These are phyloP conservation scores for Bruguiera parviflora DNA, from an alignment of 345 rosid genomes.

Conservation along the genomic window DNA sequence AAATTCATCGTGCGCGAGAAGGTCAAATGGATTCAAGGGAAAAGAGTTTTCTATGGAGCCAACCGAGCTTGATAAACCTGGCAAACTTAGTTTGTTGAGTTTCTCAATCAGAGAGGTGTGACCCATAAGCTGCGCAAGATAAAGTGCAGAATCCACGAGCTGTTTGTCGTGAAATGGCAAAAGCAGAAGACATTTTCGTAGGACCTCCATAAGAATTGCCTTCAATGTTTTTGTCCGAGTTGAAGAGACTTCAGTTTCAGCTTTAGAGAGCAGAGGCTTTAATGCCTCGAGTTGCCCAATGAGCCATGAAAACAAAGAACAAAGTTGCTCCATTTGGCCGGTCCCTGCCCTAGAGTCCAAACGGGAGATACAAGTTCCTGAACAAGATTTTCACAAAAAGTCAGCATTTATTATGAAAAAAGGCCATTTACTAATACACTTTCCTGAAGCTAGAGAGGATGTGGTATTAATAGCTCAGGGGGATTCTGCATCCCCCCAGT, in stretches of 20 bases:
- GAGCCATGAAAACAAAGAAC: slow-evolving; percentile 66
- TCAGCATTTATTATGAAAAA: neutral
- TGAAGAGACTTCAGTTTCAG: slow-evolving; percentile 27
- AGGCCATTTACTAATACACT: neutral
- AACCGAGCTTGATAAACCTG: slow-evolving; percentile 24
- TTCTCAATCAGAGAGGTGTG: slow-evolving; percentile 40
- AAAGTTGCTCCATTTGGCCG: slow-evolving; percentile 40
- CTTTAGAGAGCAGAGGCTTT: slow-evolving; percentile 32
- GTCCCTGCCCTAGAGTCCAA: slow-evolving; percentile 33
- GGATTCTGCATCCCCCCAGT: neutral
- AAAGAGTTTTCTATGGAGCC: slow-evolving; percentile 30
- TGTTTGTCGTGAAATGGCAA: slow-evolving; percentile 39
- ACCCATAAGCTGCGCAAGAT: slow-evolving; percentile 47
- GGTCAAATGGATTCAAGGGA: slow-evolving; percentile 16
- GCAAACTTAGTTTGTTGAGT: slow-evolving; percentile 39
- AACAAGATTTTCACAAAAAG: slow-evolving; percentile 11
- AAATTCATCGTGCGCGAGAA: slow-evolving; percentile 43
- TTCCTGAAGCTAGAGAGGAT: neutral
- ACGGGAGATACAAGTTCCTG: slow-evolving; percentile 23
- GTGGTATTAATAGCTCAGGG: neutral
- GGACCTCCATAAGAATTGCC: slow-evolving; percentile 40
- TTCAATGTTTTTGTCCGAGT: slow-evolving; percentile 31
- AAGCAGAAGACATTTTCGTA: slow-evolving; percentile 47
- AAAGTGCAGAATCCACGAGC: slow-evolving; percentile 48
- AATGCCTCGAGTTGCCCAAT: slow-evolving; percentile 47